A percentile compares a stretch with the other conserved stretches of the same genome.
Conservation (phyloP, 1,284 basidiomycete genomes). For the Cryptococcus wingfieldii region DNA sequence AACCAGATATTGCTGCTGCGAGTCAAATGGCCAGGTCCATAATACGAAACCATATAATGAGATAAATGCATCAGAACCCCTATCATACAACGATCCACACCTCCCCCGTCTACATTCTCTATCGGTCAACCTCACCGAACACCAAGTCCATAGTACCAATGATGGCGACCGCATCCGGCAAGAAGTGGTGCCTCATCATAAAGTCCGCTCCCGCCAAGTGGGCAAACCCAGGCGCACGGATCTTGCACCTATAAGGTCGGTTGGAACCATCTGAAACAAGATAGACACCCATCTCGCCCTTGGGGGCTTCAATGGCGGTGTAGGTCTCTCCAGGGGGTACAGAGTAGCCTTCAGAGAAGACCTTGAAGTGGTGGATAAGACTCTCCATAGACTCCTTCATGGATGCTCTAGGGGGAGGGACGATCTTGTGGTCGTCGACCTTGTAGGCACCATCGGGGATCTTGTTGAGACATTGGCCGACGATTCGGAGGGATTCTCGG, state of each 20-base stretch:
- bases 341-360: conserved; percentile 92
- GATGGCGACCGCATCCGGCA: conserved; percentile 86
- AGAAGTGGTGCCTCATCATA: conserved; percentile 77
- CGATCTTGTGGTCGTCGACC: conserved; percentile 96
- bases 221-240: conserved; percentile 88
- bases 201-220: conserved; percentile 90
- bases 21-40: neutral
- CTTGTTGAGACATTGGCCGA: conserved; percentile 93
- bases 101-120: conserved; percentile 5
- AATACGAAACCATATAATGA: neutral
- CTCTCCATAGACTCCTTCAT: conserved; percentile 99
- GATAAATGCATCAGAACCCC: neutral
- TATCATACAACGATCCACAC: conserved; percentile 9
- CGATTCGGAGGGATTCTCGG: conserved; percentile 87
- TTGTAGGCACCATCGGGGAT: conserved; percentile 91
- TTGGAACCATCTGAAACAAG: conserved; percentile 90
- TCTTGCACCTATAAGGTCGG: conserved; percentile 89
- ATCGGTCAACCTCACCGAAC: conserved; percentile 64
- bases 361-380: conserved; percentile 98
- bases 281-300: conserved; percentile 98
- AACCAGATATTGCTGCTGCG: too few species aligned
- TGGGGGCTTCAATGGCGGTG: conserved; percentile 94
- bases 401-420: conserved; percentile 90
- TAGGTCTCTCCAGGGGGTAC: conserved; percentile 98
- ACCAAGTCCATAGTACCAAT: conserved; percentile 86